Percentiles rank a stretch among this genome's conserved stretches.
Conservation (phyloP, 2,329 filamentous ascomycete genomes). For the Verticillium longisporum region DNA sequence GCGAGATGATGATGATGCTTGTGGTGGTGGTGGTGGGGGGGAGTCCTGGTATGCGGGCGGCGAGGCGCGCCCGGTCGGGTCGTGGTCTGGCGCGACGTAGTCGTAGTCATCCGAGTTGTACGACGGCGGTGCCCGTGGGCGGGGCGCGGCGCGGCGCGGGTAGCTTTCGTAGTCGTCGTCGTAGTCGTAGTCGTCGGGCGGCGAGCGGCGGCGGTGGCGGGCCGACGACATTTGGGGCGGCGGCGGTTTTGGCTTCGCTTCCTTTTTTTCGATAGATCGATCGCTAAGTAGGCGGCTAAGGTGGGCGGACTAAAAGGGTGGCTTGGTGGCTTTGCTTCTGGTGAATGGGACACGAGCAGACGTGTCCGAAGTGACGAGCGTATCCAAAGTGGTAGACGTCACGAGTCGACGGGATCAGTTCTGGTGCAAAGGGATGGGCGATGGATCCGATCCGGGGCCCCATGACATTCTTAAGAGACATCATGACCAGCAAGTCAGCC, state of each 20-base stretch:
- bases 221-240: background rate
- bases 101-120: slow-evolving; percentile 1
- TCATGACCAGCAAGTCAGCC: background rate
- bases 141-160: slow-evolving; percentile 2
- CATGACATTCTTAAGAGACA: background rate
- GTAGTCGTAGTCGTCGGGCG: slow-evolving; percentile 1
- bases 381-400: background rate
- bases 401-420: background rate
- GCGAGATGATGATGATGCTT: background rate
- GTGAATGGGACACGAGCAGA: too few species aligned
- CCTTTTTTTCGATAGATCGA: background rate
- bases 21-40: too few species aligned
- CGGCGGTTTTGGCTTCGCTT: background rate
- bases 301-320: background rate
- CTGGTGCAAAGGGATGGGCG: background rate
- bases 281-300: background rate
- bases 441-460: background rate
- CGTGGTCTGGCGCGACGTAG: background rate
- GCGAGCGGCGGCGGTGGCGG: background rate
- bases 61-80: background rate
- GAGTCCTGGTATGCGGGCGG: background rate
- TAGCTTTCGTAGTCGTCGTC: slow-evolving; percentile 1
- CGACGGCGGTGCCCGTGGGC: background rate
- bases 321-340: too few species aligned
- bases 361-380: too few species aligned